Base-by-base conservation (phyloP, 148 eudicot genomes). In the Suaeda aralocaspica region DNA sequence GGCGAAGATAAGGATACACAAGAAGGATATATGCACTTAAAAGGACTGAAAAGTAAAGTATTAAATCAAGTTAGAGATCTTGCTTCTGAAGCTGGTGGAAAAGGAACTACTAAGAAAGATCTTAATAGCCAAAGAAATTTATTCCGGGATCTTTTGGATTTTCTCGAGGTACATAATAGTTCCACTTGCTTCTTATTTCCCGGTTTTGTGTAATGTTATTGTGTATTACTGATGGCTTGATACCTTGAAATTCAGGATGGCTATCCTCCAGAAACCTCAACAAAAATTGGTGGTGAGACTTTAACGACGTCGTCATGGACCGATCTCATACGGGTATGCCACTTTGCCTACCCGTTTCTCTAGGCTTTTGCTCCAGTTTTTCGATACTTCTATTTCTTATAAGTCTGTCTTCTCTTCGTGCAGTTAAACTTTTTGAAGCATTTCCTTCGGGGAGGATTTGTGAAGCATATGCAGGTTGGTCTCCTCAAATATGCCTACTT, bases 81-180 rank as follows among this genome's bases (percentile, higher is more conserved):
- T 77, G 85, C 95, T 30, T 59, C 82, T 0, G 93, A 88, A 78
- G 92, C 96, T 8, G 89, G 83, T 29, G 96, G 92, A 21, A 86
- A 88, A 82, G 92, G 95, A 52, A 73, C 95, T 41, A 76, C 85
- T 15, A 87, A 88, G 83, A 88, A 90, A 72, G 91, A 88, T 77
- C 92, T 93, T 16, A 90, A 85, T 64, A 82, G 39, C 72, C 93
- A 88, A 77, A 82, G 87, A 68, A 90, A 78, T 68, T 66, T 86
- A 25, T 87, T 86, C 61, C 82, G 86, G 19, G 86, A 88, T 77
- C 79, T 93, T 56, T 69, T 87, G 68, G 91, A 84, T 14, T 87
- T 82, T 75, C 83, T 93, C 31, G 96, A 90, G 92, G 98, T 93
- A 79, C n/a, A n/a, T n/a, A n/a, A n/a, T n/a, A n/a, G n/a, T n/a